Evolutionary conservation across 257 asterid species (phyloP), one percentile per base, ranked within the genome.

Genomic region (Gentiana dahurica): DNA sequence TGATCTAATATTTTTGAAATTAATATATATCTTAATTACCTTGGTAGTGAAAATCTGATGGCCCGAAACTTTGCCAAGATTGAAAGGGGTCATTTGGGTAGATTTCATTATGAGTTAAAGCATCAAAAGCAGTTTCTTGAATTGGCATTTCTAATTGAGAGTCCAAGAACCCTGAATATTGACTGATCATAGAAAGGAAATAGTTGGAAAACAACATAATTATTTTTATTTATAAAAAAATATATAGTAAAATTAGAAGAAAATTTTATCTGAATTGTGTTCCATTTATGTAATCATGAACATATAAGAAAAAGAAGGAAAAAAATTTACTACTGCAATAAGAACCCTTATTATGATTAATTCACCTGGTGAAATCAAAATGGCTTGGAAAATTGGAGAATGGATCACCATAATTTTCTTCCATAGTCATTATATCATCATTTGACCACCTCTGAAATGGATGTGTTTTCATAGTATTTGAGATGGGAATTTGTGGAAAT

Each of bases 301-400:
- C 12, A 34, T 32, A 12, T 7, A 10, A 1, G 32, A 46, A 12
- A 3, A 7, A 6, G 35, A 44, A 12, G 0, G 11, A 50, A 12
- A 34, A 39, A 6, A 32, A 9, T 8, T 37, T 12, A 24, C 24
- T 24, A 24, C 24, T 24, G 24, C 24, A 24, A 55, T 8, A 45
- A 47, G 44, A 67, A 34, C 45, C 61, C 38, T n/a, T 24, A 2
- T 15, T 8, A 41, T 8, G 34, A 57, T 48, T 7, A 1, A 39
- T 24, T 63, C 34, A 80, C 89, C 95, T 84, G 46, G 2, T 41
- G 73, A 70, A 67, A 66, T 85, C 82, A 24, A 73, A 67, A 61
- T 74, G 83, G 46, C 58, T 63, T 3, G 81, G 65, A 55, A 75
- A 69, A 24, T 24, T 24, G 5, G 82, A 56, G 52, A 70, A 68